Base-by-base conservation (phyloP, 768 basidiomycete species). In the Clitopilus hobsonii region DNA sequence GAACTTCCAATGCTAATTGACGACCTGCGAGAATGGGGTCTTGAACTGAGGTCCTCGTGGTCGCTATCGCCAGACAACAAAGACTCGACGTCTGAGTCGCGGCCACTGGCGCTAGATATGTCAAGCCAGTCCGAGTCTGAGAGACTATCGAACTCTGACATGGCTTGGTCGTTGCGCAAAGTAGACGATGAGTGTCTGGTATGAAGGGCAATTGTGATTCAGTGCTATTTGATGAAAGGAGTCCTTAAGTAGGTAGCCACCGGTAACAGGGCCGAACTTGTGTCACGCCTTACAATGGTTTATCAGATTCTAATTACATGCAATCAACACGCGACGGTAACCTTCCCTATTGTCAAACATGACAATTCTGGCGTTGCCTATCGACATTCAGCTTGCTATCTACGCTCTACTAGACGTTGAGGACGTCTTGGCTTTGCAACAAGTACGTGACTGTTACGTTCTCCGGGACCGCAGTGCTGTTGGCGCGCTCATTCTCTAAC, bases 51-150 rank as follows among this genome's bases (percentile, higher is more conserved):
- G 67, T 79, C 80, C 63, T 84, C 84, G 67, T 71, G 83, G 77
- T 87, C 85, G 64, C 79, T 82, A 65, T 78, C 82, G 58, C 75
- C 73, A 59, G 83, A 83, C 60, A 74, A 80, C 65, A 84, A 69
- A 54, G 86, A 88, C 64, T 87, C 86, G 67, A 82, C 83, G 71
- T 85, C 83, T 29, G 86, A 88, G 53, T 83, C 83, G 61, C 81
- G 81, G 66, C 79, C 82, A 63, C 83, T 85, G 26, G n/a, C n/a
- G n/a, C n/a, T n/a, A n/a, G 86, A 73, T 60, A 91, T 79, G 63
- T 91, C 89, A 63, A 89, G 85, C 89, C 89, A 91, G 69, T 91
- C 89, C 26, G 86, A 89, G 73, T 91, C 89, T 32, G 88, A 91
- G 58, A 82, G 68, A 58, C 69, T 81, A 66, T 87, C 88, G 60